Conservation (phyloP, 371 early-diverging fungal genomes). For the Rhizopus delemar region DNA sequence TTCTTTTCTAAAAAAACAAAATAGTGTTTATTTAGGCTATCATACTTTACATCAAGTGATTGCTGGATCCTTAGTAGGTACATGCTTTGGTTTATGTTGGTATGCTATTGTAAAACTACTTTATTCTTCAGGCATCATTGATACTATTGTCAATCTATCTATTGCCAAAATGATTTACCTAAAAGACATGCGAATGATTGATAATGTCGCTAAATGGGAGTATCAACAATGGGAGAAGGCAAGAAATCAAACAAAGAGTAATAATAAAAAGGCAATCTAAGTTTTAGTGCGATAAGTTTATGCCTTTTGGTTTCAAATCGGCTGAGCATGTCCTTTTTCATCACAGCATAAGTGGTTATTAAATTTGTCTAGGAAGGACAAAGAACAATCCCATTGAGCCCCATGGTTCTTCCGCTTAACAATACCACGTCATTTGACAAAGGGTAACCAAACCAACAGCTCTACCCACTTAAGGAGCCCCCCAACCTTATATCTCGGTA, state of each 20-base stretch:
- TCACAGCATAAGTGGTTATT: no score
- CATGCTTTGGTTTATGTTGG: conserved; percentile 64
- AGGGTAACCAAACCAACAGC: no score
- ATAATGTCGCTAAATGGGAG: conserved; percentile 60
- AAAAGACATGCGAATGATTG: conserved; percentile 58
- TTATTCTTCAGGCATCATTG: conserved; percentile 41
- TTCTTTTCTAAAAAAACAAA: not conserved
- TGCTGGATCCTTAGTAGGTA: conserved; percentile 68
- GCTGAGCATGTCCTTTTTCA: no score
- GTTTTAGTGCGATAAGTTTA: not conserved
- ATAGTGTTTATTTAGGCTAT: conserved; percentile 80
- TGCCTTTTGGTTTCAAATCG: no score
- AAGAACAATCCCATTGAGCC: no score
- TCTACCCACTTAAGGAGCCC: no score
- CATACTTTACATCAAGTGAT: conserved; percentile 79
- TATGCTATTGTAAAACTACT: conserved; percentile 43
- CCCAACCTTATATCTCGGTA: no score
- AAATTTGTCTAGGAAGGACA: no score
- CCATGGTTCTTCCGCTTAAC: no score
- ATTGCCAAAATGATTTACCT: conserved; percentile 54
- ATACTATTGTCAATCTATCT: conserved; percentile 41
- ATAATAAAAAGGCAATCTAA: not conserved
- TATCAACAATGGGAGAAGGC: conserved; percentile 52
- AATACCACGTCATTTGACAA: no score
- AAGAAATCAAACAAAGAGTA: not conserved